phyloP scores from a whole-genome alignment of 306 rosid species.

The Prosopis cineraria region DNA sequence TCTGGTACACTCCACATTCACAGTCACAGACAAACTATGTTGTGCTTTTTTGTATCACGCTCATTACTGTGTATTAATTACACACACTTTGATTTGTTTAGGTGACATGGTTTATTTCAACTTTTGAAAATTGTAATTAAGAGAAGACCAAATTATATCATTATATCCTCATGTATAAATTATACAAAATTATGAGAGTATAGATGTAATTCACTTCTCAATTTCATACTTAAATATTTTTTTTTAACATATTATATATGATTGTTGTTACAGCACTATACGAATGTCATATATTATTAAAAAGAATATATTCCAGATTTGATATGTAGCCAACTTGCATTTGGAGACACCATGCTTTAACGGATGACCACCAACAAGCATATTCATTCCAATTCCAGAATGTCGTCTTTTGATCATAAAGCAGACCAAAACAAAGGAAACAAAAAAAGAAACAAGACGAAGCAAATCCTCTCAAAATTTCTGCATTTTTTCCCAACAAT shows the following conservation, averaged over 20 bases:
- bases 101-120: background rate
- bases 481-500: background rate
- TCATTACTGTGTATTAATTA: background rate
- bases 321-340: slow-evolving; percentile 10
- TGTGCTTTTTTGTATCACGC: background rate
- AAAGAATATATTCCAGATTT: background rate
- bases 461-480: background rate
- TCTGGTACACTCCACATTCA: background rate
- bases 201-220: background rate
- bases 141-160: background rate
- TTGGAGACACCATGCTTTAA: background rate
- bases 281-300: background rate
- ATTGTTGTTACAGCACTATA: background rate
- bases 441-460: no score
- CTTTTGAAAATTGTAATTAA: background rate
- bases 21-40: background rate
- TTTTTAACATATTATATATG: background rate
- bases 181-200: background rate
- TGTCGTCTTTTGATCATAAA: no score
- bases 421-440: background rate
- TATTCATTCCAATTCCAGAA: background rate
- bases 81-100: background rate
- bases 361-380: background rate
- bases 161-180: background rate
- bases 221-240: background rate